A percentile compares a stretch with the other conserved stretches of the same genome.
These are phyloP conservation scores for Talaromyces verruculosus DNA, from an alignment of 2,329 filamentous ascomycete species.

Conservation along the genomic window DNA sequence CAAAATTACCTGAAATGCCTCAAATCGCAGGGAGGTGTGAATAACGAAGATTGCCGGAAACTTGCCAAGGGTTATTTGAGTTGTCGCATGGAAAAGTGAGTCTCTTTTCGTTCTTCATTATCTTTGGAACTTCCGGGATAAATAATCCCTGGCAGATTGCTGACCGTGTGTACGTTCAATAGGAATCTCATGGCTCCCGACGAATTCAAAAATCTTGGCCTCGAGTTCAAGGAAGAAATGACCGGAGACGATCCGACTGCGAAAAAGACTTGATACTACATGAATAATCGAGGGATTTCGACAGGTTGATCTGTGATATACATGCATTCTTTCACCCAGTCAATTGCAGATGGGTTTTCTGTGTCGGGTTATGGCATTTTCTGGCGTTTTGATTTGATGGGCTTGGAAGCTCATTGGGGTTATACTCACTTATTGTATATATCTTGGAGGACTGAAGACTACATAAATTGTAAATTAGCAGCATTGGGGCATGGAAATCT, in stretches of 20 bases:
- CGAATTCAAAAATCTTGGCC: conserved; percentile 91
- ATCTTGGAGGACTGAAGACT: not conserved
- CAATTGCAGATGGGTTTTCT: not conserved
- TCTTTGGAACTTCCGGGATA: too few relatives aligned
- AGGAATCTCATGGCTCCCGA: conserved; percentile 96
- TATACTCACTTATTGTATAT: not conserved
- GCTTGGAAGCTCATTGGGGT: not conserved
- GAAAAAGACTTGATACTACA: not conserved
- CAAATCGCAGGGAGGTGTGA: conserved; percentile 77
- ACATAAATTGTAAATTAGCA: not conserved
- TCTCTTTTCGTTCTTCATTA: conserved; percentile 22
- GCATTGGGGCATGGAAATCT: not conserved
- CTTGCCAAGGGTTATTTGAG: conserved; percentile 84
- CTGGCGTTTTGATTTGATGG: conserved; percentile 13
- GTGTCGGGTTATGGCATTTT: conserved; percentile 13
- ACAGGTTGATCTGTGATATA: not conserved
- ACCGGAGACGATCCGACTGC: conserved; percentile 21
- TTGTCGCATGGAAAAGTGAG: conserved; percentile 93
- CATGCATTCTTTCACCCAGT: not conserved
- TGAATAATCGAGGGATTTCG: not conserved
- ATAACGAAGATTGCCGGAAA: conserved; percentile 79
- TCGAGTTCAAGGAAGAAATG: conserved; percentile 52
- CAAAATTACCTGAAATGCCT: conserved; percentile 81
- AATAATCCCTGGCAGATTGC: not conserved
- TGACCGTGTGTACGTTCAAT: conserved; percentile 3